Evolutionary conservation across 257 asterid genomes (phyloP), one percentile per base, ranked within the genome.

Genomic region (Rehmannia glutinosa): DNA sequence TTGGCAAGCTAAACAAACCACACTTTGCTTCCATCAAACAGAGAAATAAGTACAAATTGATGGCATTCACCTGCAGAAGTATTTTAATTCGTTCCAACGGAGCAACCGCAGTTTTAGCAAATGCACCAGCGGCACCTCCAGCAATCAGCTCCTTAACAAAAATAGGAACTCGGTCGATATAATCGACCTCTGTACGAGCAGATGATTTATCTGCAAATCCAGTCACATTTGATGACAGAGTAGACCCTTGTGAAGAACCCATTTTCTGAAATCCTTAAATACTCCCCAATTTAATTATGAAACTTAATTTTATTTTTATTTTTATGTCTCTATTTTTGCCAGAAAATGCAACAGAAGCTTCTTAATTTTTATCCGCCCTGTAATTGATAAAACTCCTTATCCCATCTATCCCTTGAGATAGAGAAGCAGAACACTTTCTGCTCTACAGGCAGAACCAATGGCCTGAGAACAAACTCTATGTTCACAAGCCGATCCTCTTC

Each of bases 91-190:
- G 88, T 64, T 94, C 99, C 72, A 94, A 75, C 0, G 99, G 99
- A 65, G 99, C 97, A 77, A 94, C 95, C 0, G 83, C 88, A 19
- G 99, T 91, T 78, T 94, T 94, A 25, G 99, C 93, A 70, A 91
- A 49, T 10, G 89, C 99, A 32, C 99, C 99, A 41, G 99, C 98
- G 15, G 96, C 82, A 36, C 98, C 99, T 16, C 99, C 99, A 66
- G 99, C 97, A 75, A 94, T 94, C 73, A 94, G 75, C 82, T 94
- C 99, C 83, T 87, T 94, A 21, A 84, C 97, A 77, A 84, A 94
- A 9, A 85, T 71, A 8, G 99, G 99, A 73, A 94, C 77, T 35
- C 58, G 46, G 73, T 91, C 97, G 10, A 94, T 38, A 70, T 68
- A 84, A 15, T 78, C 79, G 60, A 78, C 79, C 53, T 83, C 88